Conservation (phyloP, 169 alveolate genomes). For the Cryptosporidium sp. region DNA sequence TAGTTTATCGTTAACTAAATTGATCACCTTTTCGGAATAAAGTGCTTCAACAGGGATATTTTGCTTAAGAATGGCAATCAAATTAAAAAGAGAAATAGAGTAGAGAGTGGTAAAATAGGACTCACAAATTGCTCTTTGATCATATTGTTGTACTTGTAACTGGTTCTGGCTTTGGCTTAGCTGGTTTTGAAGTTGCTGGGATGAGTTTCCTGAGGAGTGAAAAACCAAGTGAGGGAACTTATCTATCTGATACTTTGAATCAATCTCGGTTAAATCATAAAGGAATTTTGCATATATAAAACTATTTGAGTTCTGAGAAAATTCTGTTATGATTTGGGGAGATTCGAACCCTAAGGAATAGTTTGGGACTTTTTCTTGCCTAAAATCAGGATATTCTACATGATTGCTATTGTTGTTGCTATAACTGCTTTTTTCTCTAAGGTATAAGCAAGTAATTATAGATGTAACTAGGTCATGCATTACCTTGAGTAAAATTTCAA, state of each 20-base stretch:
- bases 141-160: neutral
- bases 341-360: conserved; percentile 1
- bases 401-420: no score
- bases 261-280: conserved; percentile 17
- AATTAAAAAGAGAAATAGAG: conserved; percentile 4
- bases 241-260: conserved; percentile 25
- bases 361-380: neutral
- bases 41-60: neutral
- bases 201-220: conserved; percentile 13
- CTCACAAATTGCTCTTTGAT: conserved; percentile 15
- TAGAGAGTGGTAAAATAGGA: conserved; percentile 37
- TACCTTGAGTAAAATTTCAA: neutral
- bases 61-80: neutral
- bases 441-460: conserved; percentile 6
- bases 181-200: neutral
- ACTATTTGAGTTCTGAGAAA: neutral
- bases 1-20: conserved; percentile 13
- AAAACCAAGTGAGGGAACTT: conserved; percentile 24
- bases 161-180: neutral
- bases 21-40: conserved; percentile 3
- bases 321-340: neutral
- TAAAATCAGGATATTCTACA: neutral
- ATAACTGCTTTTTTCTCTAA: neutral
- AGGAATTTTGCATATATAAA: neutral
- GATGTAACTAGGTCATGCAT: conserved; percentile 24